Evolutionary conservation across 1,139 yeast species (phyloP).

Genomic region (Debaryomycetaceae sp.): DNA sequence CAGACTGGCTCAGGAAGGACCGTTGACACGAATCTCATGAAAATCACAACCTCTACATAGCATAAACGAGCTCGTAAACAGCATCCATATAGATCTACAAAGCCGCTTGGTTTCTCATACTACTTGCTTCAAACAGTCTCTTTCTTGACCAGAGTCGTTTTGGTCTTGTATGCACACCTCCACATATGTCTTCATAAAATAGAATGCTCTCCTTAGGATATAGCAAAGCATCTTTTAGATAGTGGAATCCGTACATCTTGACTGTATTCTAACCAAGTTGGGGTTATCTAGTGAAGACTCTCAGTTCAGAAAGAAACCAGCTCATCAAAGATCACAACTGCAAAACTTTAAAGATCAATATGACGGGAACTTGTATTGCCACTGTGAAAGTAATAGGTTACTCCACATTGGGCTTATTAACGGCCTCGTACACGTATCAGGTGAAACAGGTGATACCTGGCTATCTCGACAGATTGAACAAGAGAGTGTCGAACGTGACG

Average conservation of each 20-base stretch:
- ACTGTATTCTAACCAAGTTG: neutral
- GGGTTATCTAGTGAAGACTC: neutral
- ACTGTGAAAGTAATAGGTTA: conserved; percentile 50
- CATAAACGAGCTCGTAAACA: neutral
- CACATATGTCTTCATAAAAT: neutral
- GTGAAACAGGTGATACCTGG: conserved; percentile 33
- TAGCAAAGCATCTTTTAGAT: neutral
- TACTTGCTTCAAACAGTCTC: neutral
- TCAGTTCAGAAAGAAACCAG: neutral
- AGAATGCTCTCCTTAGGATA: neutral
- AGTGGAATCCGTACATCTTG: neutral
- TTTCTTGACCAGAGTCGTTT: neutral
- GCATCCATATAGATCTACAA: too few relatives aligned
- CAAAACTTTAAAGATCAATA: conserved; percentile 7
- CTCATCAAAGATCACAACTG: neutral
- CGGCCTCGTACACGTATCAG: conserved; percentile 39
- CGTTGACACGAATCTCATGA: neutral
- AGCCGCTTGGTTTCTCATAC: too few relatives aligned
- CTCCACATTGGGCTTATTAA: conserved; percentile 49
- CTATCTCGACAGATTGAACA: conserved; percentile 27
- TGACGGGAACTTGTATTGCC: conserved; percentile 48
- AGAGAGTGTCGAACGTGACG: conserved; percentile 8
- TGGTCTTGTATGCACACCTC: neutral
- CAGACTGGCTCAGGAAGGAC: conserved; percentile 33
- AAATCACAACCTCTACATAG: neutral